Evolutionary conservation across 1,139 yeast species (phyloP).

Genomic region (Taphrina communis): DNA sequence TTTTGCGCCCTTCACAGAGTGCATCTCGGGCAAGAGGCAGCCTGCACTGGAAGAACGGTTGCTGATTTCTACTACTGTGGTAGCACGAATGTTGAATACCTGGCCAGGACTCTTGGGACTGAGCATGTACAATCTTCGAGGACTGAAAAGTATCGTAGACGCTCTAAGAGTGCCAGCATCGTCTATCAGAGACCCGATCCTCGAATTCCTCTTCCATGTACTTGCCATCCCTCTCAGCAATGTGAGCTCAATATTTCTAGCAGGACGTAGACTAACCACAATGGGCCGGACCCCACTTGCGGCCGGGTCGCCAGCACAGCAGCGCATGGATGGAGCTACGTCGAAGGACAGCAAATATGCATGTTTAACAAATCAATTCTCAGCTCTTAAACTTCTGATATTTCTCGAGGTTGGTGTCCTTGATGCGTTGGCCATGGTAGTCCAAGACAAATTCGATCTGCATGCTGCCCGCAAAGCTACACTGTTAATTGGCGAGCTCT

Average conservation of each 20-base stretch:
- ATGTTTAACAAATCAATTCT: conserved; percentile 59
- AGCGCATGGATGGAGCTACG: neutral
- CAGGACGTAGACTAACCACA: conserved; percentile 51
- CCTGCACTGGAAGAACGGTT: conserved; percentile 61
- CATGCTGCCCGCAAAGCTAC: conserved; percentile 65
- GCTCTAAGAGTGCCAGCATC: conserved; percentile 67
- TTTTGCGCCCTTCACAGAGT: conserved; percentile 69
- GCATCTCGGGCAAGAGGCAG: conserved; percentile 54
- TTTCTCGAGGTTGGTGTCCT: conserved; percentile 65
- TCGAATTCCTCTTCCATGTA: conserved; percentile 72
- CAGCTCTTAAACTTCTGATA: conserved; percentile 63
- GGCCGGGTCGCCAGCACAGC: conserved; percentile 5
- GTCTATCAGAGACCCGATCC: conserved; percentile 55
- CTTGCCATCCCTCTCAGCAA: conserved; percentile 67
- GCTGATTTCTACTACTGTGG: conserved; percentile 66
- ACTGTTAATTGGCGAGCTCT: conserved; percentile 66
- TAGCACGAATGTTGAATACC: conserved; percentile 67
- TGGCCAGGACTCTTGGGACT: conserved; percentile 80
- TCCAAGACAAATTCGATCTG: conserved; percentile 59
- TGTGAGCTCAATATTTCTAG: conserved; percentile 58
- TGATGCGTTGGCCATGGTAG: conserved; percentile 56
- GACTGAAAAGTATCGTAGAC: conserved; percentile 64
- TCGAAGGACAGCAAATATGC: conserved; percentile 20
- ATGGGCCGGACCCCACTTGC: conserved; percentile 37
- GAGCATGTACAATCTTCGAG: conserved; percentile 63